Percentiles rank a stretch among this genome's conserved stretches.
Evolutionary conservation across 352 stramenopile species (phyloP).

Genomic region (Pythium periplocum): DNA sequence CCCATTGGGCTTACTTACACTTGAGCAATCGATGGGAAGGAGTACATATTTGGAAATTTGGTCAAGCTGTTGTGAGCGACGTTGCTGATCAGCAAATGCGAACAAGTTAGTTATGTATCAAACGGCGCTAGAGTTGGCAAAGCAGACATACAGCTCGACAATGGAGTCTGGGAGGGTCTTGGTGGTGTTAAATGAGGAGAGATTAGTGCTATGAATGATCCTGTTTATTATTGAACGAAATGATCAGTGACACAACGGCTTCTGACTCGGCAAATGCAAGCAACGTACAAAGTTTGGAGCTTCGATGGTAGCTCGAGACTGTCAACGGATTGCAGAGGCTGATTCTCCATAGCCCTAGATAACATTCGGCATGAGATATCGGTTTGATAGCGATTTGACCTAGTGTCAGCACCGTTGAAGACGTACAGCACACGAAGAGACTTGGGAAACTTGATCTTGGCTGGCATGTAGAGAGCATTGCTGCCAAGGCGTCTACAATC

Average conservation of each 20-base stretch:
- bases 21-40: constrained; percentile 8
- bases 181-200: background rate
- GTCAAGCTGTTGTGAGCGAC: constrained; percentile 11
- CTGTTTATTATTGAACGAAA: background rate
- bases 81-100: constrained; percentile 1
- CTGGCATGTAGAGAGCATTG: too few species aligned
- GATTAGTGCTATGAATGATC: background rate
- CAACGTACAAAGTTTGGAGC: background rate
- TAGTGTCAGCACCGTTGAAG: too few species aligned
- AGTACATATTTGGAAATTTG: constrained; percentile 8
- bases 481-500: too few species aligned
- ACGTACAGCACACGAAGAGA: too few species aligned
- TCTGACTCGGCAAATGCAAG: background rate
- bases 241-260: background rate
- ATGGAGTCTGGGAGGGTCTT: background rate
- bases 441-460: too few species aligned
- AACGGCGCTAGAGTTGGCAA: background rate
- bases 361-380: background rate
- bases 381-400: too few species aligned
- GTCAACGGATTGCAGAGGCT: background rate
- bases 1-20: constrained; percentile 2
- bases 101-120: background rate
- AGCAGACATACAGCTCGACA: background rate
- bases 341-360: background rate
- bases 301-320: background rate